Base-by-base conservation (phyloP, 2,329 filamentous ascomycete genomes). In the Bipolaris zeicola region DNA sequence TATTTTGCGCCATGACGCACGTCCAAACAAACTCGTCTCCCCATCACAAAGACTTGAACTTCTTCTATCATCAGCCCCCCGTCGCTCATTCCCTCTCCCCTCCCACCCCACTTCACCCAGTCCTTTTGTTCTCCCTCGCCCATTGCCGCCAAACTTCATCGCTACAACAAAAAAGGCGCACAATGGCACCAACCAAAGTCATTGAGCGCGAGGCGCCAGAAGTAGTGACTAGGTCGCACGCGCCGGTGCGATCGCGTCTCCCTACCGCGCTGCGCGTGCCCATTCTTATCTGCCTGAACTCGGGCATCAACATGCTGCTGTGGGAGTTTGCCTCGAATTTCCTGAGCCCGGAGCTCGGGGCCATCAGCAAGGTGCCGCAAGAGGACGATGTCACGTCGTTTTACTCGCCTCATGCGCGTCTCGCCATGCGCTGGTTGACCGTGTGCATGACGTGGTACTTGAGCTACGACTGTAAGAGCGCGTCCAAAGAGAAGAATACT, bases 391-490 rank as follows among this genome's bases (percentile, higher is more conserved):
- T 78, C 37, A 68, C 52, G 70, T 86, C 91, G 71, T 41, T 68
- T 16, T 68, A 66, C 57, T 62, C 62, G 37, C 82, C 91, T 26
- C 80, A 76, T 5, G 79, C 77, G 14, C 70, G 86, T 59, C 69
- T 87, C 49, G 81, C 66, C 10, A 84, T 81, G 80, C 82, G 90
- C 85, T 73, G 79, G 36, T 74, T 87, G 44, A 88, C 92, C 73
- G 81, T 96, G 50, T 85, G 81, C 22, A 70, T 93, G 44, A 88
- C 85, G 44, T 96, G 92, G 91, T 85, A 84, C 66, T 81, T 87
- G 41, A 82, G 87, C 61, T 90, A 89, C 72, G 91, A 96, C 75
- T 87, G 89, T 77, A 82, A 86, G 79, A 24, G 10, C 33, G 22
- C 38, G 24, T 24, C 31, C n/a, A n/a, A 14, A 13, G 7, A n/a